phyloP scores from a whole-genome alignment of 257 asterid species.

The Rehmannia glutinosa region DNA sequence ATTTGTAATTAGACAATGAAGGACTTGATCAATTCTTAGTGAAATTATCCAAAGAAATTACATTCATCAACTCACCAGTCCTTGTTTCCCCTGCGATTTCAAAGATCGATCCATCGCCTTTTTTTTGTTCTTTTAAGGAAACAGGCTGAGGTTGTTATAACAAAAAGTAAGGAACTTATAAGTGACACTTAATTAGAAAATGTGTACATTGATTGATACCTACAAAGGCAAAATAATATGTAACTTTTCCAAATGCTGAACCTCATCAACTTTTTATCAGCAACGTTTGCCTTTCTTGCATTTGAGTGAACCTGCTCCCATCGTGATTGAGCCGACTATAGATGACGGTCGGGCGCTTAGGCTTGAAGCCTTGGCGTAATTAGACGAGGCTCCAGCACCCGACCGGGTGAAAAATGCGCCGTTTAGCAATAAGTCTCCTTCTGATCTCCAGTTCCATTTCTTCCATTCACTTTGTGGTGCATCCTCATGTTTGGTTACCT shows the following conservation, averaged over 20 bases:
- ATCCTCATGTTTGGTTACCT: conserved; percentile 79
- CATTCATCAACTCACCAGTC: too few relatives aligned
- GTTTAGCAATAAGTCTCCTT: conserved; percentile 77
- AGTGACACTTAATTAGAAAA: not conserved
- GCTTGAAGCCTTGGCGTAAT: conserved; percentile 92
- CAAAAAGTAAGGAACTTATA: not conserved
- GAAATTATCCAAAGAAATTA: too few relatives aligned
- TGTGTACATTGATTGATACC: not conserved
- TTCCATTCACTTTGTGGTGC: conserved; percentile 67
- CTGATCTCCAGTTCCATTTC: conserved; percentile 86
- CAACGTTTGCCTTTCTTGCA: conserved; percentile 83
- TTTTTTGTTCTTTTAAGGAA: not conserved
- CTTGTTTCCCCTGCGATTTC: too few relatives aligned
- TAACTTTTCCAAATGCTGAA: too few relatives aligned
- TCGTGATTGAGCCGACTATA: conserved; percentile 54
- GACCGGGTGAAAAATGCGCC: conserved; percentile 77
- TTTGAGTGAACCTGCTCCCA: conserved; percentile 52
- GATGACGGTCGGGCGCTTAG: conserved; percentile 79
- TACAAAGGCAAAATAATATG: too few relatives aligned
- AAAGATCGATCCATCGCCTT: too few relatives aligned
- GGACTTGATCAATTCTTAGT: too few relatives aligned
- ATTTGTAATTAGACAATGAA: too few relatives aligned
- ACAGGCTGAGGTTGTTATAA: conserved; percentile 28
- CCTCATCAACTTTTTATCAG: too few relatives aligned
- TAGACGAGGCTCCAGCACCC: conserved; percentile 79